phyloP scores from a whole-genome alignment of 2,329 filamentous ascomycete genomes.

The Fusarium nurragi region DNA sequence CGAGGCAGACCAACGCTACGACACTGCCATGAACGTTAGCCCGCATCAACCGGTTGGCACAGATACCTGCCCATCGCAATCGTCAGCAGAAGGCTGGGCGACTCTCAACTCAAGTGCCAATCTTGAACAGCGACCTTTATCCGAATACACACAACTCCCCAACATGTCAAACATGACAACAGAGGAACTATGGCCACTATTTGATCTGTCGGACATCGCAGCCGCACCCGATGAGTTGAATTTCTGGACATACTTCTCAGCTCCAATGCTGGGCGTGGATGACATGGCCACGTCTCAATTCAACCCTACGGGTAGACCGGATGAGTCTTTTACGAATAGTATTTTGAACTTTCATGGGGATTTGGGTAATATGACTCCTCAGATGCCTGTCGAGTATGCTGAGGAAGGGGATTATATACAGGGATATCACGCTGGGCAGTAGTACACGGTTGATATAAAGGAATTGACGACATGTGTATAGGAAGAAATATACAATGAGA shows the following conservation, averaged over 20 bases:
- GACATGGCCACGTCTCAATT: background rate
- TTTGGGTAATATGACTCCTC: background rate
- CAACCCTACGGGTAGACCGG: background rate
- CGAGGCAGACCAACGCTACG: background rate
- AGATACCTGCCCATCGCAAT: accelerated
- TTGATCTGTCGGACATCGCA: background rate
- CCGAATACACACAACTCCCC: background rate
- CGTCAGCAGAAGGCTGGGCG: accelerated
- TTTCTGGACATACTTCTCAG: slow-evolving; percentile 13
- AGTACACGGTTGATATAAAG: too few species aligned
- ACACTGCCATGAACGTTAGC: background rate
- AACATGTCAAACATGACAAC: background rate
- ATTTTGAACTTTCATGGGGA: slow-evolving; percentile 13
- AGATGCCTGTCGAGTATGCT: background rate
- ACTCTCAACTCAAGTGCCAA: background rate
- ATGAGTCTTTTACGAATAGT: background rate
- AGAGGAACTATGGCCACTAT: background rate
- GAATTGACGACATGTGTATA: too few species aligned
- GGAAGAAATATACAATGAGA: too few species aligned
- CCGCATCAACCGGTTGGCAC: accelerated
- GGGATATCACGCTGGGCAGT: background rate
- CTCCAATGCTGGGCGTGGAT: background rate
- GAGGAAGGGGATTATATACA: background rate
- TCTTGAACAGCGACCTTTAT: background rate
- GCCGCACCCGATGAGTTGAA: background rate